Percentiles rank a stretch among this genome's conserved stretches.
phyloP scores from a whole-genome alignment of 768 basidiomycete genomes.

The Russula olivacea region DNA sequence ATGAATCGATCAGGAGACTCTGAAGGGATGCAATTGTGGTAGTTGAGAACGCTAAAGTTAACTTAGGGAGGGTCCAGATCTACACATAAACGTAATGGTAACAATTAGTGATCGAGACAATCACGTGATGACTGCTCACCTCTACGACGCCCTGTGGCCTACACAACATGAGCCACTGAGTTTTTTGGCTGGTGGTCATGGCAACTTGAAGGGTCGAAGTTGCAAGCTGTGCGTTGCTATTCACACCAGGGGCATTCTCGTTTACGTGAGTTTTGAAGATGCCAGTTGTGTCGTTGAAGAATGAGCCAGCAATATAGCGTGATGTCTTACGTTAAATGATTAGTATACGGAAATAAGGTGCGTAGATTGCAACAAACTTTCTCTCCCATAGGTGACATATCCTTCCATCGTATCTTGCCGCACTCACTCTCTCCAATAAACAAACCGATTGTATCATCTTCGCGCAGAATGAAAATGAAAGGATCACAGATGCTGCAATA shows the following conservation, averaged over 20 bases:
- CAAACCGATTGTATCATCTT: conserved; percentile 78
- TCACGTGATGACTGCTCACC: conserved; percentile 39
- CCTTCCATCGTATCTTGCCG: conserved; percentile 76
- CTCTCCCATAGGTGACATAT: conserved; percentile 85
- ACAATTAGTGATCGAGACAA: neutral
- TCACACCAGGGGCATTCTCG: conserved; percentile 30
- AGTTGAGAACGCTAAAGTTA: conserved; percentile 71
- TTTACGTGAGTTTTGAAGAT: conserved; percentile 48
- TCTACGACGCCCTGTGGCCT: conserved; percentile 77
- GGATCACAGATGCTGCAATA: conserved; percentile 86
- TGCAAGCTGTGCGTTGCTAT: conserved; percentile 28
- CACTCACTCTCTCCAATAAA: conserved; percentile 78
- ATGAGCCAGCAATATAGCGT: conserved; percentile 73
- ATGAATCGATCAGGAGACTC: conserved; percentile 59
- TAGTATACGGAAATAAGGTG: neutral
- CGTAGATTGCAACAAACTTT: conserved; percentile 45
- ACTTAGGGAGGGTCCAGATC: no score
- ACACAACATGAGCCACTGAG: conserved; percentile 73
- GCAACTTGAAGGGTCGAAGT: conserved; percentile 64
- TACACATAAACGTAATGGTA: no score
- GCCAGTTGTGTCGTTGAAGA: conserved; percentile 61
- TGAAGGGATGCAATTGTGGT: conserved; percentile 54
- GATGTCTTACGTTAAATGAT: conserved; percentile 42
- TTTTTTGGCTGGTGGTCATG: conserved; percentile 55
- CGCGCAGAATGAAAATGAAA: conserved; percentile 73